phyloP scores from a whole-genome alignment of 2,329 filamentous ascomycete species.

The Botryosphaeria dothidea region DNA sequence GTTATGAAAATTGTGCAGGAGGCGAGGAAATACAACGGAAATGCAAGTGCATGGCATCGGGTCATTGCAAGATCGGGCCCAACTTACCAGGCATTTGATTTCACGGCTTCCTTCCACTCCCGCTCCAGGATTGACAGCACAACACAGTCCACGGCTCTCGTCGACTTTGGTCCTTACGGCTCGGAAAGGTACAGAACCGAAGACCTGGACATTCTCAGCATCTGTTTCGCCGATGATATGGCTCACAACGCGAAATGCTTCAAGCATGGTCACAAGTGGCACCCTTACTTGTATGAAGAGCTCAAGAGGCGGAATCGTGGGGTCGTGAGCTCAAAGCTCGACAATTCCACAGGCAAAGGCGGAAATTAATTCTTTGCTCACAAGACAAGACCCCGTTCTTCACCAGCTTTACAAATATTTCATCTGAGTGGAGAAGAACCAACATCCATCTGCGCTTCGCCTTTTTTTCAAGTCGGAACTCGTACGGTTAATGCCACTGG shows the following conservation, averaged over 20 bases:
- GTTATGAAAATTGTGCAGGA: not conserved
- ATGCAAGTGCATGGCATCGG: not conserved
- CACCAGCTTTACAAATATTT: too few species aligned
- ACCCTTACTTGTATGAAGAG: not conserved
- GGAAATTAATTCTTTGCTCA: not conserved
- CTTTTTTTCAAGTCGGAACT: too few species aligned
- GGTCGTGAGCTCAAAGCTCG: not conserved
- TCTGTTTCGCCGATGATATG: not conserved
- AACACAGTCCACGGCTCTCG: not conserved
- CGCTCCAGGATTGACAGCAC: too few species aligned
- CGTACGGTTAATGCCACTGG: too few species aligned
- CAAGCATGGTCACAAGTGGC: not conserved
- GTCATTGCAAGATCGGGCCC: not conserved
- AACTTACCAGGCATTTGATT: not conserved
- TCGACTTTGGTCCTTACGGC: not conserved
- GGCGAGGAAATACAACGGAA: not conserved
- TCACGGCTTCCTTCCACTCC: not conserved
- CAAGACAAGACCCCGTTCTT: not conserved
- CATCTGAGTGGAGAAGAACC: too few species aligned
- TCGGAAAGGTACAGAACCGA: not conserved
- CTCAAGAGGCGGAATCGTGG: not conserved
- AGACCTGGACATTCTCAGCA: not conserved
- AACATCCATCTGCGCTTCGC: too few species aligned
- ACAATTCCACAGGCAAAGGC: not conserved
- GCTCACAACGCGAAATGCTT: not conserved